A percentile compares a stretch with the other conserved stretches of the same genome.
These are phyloP conservation scores for Fusarium oxysporum DNA, from an alignment of 2,329 filamentous ascomycete genomes.

Conservation along the genomic window DNA sequence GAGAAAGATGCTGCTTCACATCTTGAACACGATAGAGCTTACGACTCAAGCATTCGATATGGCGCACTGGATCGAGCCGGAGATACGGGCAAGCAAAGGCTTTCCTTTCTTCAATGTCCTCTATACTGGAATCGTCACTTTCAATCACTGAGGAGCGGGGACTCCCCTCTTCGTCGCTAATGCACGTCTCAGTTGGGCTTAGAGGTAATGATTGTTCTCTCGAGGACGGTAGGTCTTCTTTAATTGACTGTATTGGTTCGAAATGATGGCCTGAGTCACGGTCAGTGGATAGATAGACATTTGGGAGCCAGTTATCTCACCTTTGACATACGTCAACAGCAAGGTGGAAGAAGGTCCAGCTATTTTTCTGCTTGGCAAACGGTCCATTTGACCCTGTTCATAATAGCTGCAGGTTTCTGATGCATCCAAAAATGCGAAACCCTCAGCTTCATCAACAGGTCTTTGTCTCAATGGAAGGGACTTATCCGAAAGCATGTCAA, in stretches of 20 bases:
- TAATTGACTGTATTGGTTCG: fast-evolving
- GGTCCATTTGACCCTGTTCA: fast-evolving
- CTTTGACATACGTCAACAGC: fast-evolving
- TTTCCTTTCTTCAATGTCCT: fast-evolving
- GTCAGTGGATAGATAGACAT: fast-evolving
- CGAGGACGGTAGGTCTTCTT: fast-evolving
- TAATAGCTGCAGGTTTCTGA: fast-evolving
- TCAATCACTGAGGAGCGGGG: background rate
- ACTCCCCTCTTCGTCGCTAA: background rate
- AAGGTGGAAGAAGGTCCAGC: fast-evolving
- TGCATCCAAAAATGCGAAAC: fast-evolving
- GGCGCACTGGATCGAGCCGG: background rate
- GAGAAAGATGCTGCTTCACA: background rate
- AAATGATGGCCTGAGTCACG: fast-evolving
- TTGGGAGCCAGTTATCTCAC: fast-evolving
- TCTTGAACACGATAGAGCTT: background rate
- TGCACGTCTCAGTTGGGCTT: fast-evolving
- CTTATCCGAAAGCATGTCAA: background rate
- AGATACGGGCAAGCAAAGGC: background rate
- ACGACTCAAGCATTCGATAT: background rate
- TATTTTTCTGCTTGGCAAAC: fast-evolving
- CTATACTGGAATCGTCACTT: background rate
- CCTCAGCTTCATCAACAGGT: fast-evolving
- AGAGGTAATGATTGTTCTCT: background rate
- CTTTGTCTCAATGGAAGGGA: fast-evolving